These are phyloP conservation scores for Papiliotrema flavescens DNA, from an alignment of 1,284 basidiomycete genomes.

Conservation along the genomic window DNA sequence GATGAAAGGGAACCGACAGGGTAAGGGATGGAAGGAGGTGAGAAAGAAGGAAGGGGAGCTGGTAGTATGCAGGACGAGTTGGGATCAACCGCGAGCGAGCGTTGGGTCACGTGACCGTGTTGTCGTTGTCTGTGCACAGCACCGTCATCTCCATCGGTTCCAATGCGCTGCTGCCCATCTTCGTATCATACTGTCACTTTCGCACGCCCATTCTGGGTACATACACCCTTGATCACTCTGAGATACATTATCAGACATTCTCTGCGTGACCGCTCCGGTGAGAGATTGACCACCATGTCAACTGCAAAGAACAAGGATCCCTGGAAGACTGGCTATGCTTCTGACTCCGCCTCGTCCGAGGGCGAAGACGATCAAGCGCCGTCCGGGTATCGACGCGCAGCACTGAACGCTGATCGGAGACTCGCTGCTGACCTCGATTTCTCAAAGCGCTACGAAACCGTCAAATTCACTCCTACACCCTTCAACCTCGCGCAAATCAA, in stretches of 20 bases:
- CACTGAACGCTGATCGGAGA: conserved; percentile 8
- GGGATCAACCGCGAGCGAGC: neutral
- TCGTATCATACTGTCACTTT: neutral
- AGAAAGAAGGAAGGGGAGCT: neutral
- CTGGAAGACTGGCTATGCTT: neutral
- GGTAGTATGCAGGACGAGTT: neutral
- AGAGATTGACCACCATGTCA: too few species aligned
- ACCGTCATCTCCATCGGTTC: neutral
- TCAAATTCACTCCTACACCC: conserved; percentile 16
- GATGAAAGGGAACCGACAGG: neutral
- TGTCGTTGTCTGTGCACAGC: neutral
- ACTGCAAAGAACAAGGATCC: neutral
- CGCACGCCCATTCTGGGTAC: too few species aligned
- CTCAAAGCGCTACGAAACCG: conserved; percentile 18
- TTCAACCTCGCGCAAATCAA: conserved; percentile 21
- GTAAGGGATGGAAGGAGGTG: neutral
- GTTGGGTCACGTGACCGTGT: neutral
- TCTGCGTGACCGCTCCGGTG: too few species aligned
- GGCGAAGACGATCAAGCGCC: neutral
- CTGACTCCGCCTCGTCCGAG: neutral
- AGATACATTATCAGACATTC: too few species aligned
- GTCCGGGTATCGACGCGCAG: neutral
- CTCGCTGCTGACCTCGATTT: conserved; percentile 21
- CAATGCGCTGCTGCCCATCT: too few species aligned
- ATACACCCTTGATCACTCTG: too few species aligned